Conservation (phyloP, 768 basidiomycete genomes). For the Lactifluus hygrophoroides region DNA sequence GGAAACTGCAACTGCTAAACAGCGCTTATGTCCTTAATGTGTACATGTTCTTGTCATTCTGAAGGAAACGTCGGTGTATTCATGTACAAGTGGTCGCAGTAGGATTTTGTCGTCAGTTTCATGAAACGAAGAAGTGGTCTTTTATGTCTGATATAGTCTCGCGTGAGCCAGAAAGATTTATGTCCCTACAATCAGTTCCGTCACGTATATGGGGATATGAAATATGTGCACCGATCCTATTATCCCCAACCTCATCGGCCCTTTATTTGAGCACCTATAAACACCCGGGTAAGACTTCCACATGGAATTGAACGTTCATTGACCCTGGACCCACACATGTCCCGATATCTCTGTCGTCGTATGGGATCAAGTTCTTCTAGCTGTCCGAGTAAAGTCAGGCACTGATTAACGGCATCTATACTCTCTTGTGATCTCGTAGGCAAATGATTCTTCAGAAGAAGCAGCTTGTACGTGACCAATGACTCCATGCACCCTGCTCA, state of each 20-base stretch:
- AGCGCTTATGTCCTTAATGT: background rate
- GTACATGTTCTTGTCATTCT: background rate
- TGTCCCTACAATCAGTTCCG: no score
- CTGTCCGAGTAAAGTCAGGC: conserved; percentile 43
- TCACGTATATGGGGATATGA: no score
- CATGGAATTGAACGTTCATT: background rate
- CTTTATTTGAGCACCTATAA: background rate
- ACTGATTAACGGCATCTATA: conserved; percentile 32
- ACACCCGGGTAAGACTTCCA: background rate
- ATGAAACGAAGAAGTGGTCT: background rate
- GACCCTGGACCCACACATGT: conserved; percentile 40
- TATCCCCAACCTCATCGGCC: no score
- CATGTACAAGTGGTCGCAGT: background rate
- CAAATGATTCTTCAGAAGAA: conserved; percentile 48
- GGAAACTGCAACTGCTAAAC: conserved; percentile 59
- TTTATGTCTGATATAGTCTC: background rate
- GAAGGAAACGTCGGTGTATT: background rate
- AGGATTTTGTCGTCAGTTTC: background rate
- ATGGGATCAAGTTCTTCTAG: conserved; percentile 58
- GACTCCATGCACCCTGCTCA: conserved; percentile 88
- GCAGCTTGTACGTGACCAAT: conserved; percentile 69
- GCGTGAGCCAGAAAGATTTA: background rate
- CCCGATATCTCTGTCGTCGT: conserved; percentile 59
- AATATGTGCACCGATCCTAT: background rate
- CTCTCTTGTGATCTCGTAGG: conserved; percentile 27